Base-by-base conservation (phyloP, 2,329 filamentous ascomycete genomes). In the Colletotrichum sp. region DNA sequence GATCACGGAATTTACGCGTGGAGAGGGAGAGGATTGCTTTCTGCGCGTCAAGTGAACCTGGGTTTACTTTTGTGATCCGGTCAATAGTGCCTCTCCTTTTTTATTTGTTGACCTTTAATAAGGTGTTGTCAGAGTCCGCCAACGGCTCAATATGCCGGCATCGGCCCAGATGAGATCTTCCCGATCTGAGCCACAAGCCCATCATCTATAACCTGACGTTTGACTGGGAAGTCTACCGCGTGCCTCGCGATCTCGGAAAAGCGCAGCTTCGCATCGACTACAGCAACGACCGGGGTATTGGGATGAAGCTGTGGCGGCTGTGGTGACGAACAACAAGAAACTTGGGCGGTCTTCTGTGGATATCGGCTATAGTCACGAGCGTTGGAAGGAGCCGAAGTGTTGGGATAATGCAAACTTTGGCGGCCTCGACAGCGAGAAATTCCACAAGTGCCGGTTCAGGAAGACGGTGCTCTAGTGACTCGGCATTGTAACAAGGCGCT, bases 371-470 rank as follows among this genome's bases (percentile, higher is more conserved):
- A 48, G 39, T n/a, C 39, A 22, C 39, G 39, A 22, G 9, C 9
- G 18, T 48, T 48, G 5, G 9, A 1, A n/a, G 18, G 18, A 12
- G 0, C 39, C 9, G 39, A 12, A 12, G 39, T 0, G 1, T 48
- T 9, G 39, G 0, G 9, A 12, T 2, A n/a, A n/a, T n/a, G 39
- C 18, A n/a, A 0, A 1, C 1, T 48, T 12, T 48, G 18, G 16
- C 16, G 8, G 2, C 36, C 36, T n/a, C 36, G 0, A 10, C 3
- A 44, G 3, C 0, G 39, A n/a, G 3, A 0, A 2, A 6, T 44
- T n/a, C 39, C 16, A 18, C 8, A 6, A 3, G 8, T 3, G 0
- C 18, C 1, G 39, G 5, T n/a, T 4, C 39, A 18, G 39, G 39
- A n/a, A 44, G 39, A 44, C 5, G 18, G 18, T 44, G 39, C 18